Evolutionary conservation across 2,329 filamentous ascomycete genomes (phyloP).

Genomic region (Colletotrichum musae): DNA sequence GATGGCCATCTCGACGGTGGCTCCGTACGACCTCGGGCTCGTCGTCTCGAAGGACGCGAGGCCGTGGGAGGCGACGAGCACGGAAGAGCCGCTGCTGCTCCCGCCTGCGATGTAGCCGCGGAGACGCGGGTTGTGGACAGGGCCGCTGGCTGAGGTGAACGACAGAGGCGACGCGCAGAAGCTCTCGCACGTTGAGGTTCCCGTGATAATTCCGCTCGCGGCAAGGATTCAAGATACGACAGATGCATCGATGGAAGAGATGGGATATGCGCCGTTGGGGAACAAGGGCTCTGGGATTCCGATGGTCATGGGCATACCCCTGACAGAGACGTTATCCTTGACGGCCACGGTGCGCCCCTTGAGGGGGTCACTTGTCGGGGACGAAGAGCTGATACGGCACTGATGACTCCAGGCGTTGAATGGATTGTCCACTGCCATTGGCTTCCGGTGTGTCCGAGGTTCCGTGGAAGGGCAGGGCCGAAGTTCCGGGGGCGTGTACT

Average conservation of each 20-base stretch:
- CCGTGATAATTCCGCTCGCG: slow-evolving; percentile 46
- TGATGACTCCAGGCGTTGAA: slow-evolving; percentile 60
- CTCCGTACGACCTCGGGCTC: too few species aligned
- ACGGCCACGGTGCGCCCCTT: slow-evolving; percentile 43
- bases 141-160: slow-evolving; percentile 47
- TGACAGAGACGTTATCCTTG: slow-evolving; percentile 50
- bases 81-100: slow-evolving; percentile 51
- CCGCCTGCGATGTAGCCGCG: slow-evolving; percentile 48
- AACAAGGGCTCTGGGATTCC: slow-evolving; percentile 25
- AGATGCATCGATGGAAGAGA: slow-evolving; percentile 20
- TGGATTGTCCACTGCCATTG: slow-evolving; percentile 50
- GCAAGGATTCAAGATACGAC: slow-evolving; percentile 40
- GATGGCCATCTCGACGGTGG: slow-evolving; percentile 45
- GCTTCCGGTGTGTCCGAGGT: slow-evolving; percentile 43
- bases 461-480: background rate
- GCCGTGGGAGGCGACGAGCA: slow-evolving; percentile 47
- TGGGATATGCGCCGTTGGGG: background rate
- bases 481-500: too few species aligned
- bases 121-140: slow-evolving; percentile 47
- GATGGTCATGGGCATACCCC: slow-evolving; percentile 29
- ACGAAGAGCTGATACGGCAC: slow-evolving; percentile 20
- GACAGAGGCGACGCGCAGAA: slow-evolving; percentile 49
- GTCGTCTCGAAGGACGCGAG: too few species aligned
- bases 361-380: slow-evolving; percentile 29
- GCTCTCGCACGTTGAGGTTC: slow-evolving; percentile 49